Percentiles rank a stretch among this genome's conserved stretches.
Evolutionary conservation across 164 flowering plant species (phyloP).

Genomic region (Tetrastigma voinierianum): DNA sequence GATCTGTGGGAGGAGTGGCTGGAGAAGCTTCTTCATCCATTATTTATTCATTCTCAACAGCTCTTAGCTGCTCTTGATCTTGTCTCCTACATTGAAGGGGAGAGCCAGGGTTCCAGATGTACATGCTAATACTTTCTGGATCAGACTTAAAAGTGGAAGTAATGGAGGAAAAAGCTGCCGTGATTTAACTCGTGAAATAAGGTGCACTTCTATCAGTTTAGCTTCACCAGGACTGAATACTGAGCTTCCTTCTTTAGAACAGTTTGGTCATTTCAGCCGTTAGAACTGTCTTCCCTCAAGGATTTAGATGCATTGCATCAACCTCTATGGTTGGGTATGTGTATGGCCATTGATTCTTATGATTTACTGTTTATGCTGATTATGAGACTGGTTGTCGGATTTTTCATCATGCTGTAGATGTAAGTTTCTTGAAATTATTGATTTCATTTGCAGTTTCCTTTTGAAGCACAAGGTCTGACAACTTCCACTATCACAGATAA

Average conservation of each 20-base stretch:
- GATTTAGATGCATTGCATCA: conserved; percentile 62
- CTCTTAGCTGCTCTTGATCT: conserved; percentile 80
- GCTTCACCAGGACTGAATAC: conserved; percentile 74
- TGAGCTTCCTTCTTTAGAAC: conserved; percentile 76
- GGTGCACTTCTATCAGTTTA: conserved; percentile 70
- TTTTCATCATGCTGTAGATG: background rate
- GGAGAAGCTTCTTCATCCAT: conserved; percentile 70
- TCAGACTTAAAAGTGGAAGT: conserved; percentile 88
- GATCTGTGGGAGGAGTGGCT: conserved; percentile 82
- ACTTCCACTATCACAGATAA: conserved; percentile 67
- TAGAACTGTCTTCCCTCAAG: conserved; percentile 54
- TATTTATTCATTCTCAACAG: conserved; percentile 68
- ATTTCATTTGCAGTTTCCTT: conserved; percentile 60
- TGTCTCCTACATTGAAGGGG: conserved; percentile 78
- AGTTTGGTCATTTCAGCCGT: conserved; percentile 55
- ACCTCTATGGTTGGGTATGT: conserved; percentile 81
- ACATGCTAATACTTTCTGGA: conserved; percentile 42
- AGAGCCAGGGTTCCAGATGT: conserved; percentile 89
- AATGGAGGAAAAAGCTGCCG: conserved; percentile 93
- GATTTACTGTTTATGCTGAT: background rate
- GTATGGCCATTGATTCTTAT: background rate
- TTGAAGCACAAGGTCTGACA: conserved; percentile 60
- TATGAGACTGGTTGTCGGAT: background rate
- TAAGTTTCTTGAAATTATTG: conserved; percentile 1
- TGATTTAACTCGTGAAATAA: conserved; percentile 81